Evolutionary conservation across 2,329 filamentous ascomycete genomes (phyloP).

Genomic region (Didymella segeticola): DNA sequence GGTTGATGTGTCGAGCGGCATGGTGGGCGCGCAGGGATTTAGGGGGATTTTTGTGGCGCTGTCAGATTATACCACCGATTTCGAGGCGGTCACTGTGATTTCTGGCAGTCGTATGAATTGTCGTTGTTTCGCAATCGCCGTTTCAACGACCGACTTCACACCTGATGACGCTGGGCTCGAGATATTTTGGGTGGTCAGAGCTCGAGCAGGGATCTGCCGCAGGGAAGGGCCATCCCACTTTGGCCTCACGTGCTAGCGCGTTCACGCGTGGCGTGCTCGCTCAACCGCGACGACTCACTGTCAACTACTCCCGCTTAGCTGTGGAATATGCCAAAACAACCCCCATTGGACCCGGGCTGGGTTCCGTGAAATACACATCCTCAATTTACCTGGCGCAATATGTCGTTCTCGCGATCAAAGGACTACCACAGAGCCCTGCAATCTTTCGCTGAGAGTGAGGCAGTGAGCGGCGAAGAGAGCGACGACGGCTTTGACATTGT

Average conservation of each 20-base stretch:
- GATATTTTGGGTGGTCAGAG: constrained; percentile 25
- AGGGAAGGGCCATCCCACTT: constrained; percentile 24
- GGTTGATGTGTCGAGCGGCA: constrained; percentile 94
- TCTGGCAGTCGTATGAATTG: neutral
- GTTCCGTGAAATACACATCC: too few species aligned
- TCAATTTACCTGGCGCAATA: neutral
- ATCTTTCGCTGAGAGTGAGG: constrained; percentile 37
- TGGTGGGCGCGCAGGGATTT: constrained; percentile 49
- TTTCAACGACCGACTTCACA: neutral
- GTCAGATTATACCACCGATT: too few species aligned
- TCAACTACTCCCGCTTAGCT: neutral
- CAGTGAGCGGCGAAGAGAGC: constrained; percentile 44
- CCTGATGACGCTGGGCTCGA: constrained; percentile 12
- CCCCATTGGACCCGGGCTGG: neutral
- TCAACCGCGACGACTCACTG: neutral
- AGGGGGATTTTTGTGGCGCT: neutral
- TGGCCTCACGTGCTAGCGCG: constrained; percentile 36
- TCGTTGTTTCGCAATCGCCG: neutral
- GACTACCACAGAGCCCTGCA: constrained; percentile 27
- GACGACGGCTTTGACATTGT: constrained; percentile 54
- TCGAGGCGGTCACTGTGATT: too few species aligned
- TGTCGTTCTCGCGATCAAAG: constrained; percentile 26
- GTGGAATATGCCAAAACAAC: neutral
- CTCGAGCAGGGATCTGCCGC: constrained; percentile 19
- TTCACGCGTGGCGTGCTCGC: constrained; percentile 18